These are phyloP conservation scores for Paraphoma chrysanthemicola DNA, from an alignment of 2,329 filamentous ascomycete genomes.

Conservation along the genomic window DNA sequence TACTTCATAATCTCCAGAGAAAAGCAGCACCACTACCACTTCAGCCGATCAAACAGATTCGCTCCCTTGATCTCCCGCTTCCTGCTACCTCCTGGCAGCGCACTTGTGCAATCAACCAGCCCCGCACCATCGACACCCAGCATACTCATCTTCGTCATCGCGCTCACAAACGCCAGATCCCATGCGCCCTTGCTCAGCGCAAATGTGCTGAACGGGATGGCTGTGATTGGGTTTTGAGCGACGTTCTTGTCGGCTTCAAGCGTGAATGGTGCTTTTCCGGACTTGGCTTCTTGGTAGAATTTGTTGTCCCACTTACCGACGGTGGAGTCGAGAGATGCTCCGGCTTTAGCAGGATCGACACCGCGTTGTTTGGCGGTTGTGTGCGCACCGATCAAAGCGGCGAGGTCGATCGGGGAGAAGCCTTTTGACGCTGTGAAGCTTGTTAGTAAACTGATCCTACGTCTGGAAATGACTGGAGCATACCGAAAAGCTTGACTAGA, in stretches of 20 bases:
- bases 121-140: conserved; percentile 32
- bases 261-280: conserved; percentile 36
- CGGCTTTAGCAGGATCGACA: conserved; percentile 30
- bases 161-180: conserved; percentile 41
- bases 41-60: conserved; percentile 34
- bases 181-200: conserved; percentile 35
- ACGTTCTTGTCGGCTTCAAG: conserved; percentile 38
- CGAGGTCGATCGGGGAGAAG: conserved; percentile 46
- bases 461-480: background rate
- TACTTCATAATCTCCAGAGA: background rate
- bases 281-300: conserved; percentile 44
- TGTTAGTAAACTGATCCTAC: background rate
- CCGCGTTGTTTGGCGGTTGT: conserved; percentile 39
- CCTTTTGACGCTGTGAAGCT: conserved; percentile 36
- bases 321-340: conserved; percentile 42
- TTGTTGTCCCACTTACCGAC: conserved; percentile 47
- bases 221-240: conserved; percentile 27
- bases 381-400: conserved; percentile 49
- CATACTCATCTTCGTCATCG: conserved; percentile 47
- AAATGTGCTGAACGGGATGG: conserved; percentile 29
- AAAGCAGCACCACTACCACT: conserved; percentile 9
- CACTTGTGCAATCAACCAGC: conserved; percentile 42
- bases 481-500: conserved; percentile 41
- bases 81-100: conserved; percentile 37
- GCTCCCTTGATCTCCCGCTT: conserved; percentile 42